Conservation (phyloP, 73 alveolate species). For the Paramecium caudatum region DNA sequence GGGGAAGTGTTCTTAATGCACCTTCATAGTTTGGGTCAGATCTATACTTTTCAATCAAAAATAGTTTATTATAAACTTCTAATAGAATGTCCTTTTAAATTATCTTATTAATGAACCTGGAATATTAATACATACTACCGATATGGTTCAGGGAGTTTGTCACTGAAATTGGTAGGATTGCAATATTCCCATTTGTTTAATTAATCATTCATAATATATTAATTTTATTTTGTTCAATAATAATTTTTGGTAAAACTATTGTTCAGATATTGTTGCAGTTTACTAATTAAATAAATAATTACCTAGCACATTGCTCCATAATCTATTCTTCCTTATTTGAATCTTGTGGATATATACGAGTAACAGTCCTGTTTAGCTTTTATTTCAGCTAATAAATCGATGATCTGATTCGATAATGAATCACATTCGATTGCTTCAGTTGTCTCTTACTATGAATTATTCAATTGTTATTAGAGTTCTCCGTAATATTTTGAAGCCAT, state of each 20-base stretch:
- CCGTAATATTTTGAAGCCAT: background rate
- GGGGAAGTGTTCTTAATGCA: slow-evolving; percentile 69
- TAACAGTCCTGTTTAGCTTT: background rate
- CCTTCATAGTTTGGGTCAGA: slow-evolving; percentile 78
- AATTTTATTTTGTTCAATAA: slow-evolving; percentile 17
- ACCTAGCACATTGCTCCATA: background rate
- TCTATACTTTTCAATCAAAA: slow-evolving; percentile 72
- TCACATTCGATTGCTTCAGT: background rate
- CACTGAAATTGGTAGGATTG: slow-evolving; percentile 65
- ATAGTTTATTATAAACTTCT: slow-evolving; percentile 57
- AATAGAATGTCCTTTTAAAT: slow-evolving; percentile 50
- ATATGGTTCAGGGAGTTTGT: slow-evolving; percentile 70
- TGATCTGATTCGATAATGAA: background rate
- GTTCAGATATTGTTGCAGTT: too few species aligned
- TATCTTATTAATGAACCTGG: slow-evolving; percentile 69
- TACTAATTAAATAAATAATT: too few species aligned
- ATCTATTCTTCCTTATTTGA: background rate
- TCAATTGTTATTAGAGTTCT: background rate
- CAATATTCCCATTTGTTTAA: slow-evolving; percentile 74
- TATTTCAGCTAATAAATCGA: background rate
- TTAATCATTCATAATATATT: slow-evolving; percentile 34
- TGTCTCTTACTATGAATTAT: background rate
- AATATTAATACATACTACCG: slow-evolving; percentile 12
- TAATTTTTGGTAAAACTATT: background rate
- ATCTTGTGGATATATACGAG: background rate